Evolutionary conservation across 2,329 filamentous ascomycete species (phyloP), one percentile per base, ranked within the genome.

Genomic region (Didymella keratinophila): DNA sequence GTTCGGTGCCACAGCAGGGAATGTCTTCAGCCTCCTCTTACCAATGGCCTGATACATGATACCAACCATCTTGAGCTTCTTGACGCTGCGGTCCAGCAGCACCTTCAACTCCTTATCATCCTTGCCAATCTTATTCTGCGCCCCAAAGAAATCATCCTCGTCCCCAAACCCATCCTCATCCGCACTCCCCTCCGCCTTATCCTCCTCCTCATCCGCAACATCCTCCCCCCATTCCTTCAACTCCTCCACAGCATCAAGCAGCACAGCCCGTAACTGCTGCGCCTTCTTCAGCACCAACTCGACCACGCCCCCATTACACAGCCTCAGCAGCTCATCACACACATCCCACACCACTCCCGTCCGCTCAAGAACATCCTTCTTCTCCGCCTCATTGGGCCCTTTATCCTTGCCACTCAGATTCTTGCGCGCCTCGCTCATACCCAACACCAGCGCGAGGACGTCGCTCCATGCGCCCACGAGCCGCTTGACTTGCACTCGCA

Each of bases 171-270:
- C 76, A 5, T 74, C 75, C 46, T 74, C 74, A 2, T 77, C 74
- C 8, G 71, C 73, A 5, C 76, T 30, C 73, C 75, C 18, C 75
- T 80, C 56, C 72, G 78, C 49, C 4, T 77, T 28, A 72, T 75
- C n/a, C 75, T 80, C 56, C 71, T 78, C 77, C 5, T 78, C 81
- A 0, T 87, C 87, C 0, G 84, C 83, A 10, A 86, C 84, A 68
- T 92, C 89, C 1, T 92, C 90, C 20, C 89, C 87, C 92, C 93
- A 97, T 67, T 94, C 92, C 73, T 92, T 91, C 64, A 97, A 76
- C 78, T 97, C 94, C 62, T 91, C 86, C 66, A 96, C 85, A 0
- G 92, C 90, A 78, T 97, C 94, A 67, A 91, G 86, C 23, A 97
- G 80, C 2, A 90, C 86, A 55, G 91, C 91, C 39, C 87, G 82